A percentile compares a stretch with the other conserved stretches of the same genome.
These are phyloP conservation scores for Ophiognomonia clavigignenti-juglandacearum DNA, from an alignment of 2,329 filamentous ascomycete species.

Conservation along the genomic window DNA sequence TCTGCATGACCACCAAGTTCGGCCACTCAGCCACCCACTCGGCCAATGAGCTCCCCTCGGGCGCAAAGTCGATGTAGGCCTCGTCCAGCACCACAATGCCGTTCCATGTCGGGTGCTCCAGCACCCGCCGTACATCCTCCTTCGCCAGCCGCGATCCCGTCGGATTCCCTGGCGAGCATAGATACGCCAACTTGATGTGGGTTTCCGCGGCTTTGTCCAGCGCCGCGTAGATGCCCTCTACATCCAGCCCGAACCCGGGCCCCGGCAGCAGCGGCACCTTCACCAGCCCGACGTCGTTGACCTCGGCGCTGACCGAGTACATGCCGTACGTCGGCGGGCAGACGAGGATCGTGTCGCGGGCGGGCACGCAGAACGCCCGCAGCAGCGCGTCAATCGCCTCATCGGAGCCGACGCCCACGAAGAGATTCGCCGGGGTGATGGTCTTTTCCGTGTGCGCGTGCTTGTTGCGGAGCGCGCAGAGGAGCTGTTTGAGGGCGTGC, in stretches of 20 bases:
- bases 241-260: constrained; percentile 69
- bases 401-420: constrained; percentile 92
- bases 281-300: constrained; percentile 85
- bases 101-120: constrained; percentile 91
- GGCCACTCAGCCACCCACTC: constrained; percentile 91
- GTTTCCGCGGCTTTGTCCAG: constrained; percentile 46
- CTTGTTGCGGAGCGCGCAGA: constrained; percentile 85
- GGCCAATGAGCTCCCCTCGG: constrained; percentile 70
- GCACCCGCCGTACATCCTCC: constrained; percentile 64
- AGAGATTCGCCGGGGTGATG: constrained; percentile 77
- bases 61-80: constrained; percentile 85
- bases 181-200: constrained; percentile 80
- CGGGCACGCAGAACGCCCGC: constrained; percentile 87
- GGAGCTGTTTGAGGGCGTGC: constrained; percentile 72
- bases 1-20: constrained; percentile 97
- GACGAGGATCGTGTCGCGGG: constrained; percentile 82
- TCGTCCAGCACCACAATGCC: constrained; percentile 91
- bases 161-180: constrained; percentile 94
- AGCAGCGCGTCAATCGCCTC: constrained; percentile 95
- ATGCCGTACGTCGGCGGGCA: constrained; percentile 98
- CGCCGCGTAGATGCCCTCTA: constrained; percentile 60
- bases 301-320: constrained; percentile 90
- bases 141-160: constrained; percentile 77
- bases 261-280: constrained; percentile 75
- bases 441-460: constrained; percentile 70